These are phyloP conservation scores for Kwoniella europaea DNA, from an alignment of 768 basidiomycete species.

Conservation along the genomic window DNA sequence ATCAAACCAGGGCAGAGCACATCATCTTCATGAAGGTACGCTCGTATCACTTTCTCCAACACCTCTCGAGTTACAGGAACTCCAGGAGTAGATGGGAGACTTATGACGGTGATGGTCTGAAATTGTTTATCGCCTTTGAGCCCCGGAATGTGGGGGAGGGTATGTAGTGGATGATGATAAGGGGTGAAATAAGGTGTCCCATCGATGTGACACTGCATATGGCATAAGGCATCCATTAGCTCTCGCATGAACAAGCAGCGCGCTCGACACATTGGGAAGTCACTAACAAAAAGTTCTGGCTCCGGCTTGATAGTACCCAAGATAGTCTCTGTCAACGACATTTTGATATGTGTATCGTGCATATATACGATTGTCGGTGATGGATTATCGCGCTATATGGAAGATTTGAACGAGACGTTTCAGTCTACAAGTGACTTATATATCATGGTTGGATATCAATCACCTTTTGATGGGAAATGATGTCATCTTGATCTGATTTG, in stretches of 20 bases:
- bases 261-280: background rate
- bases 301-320: background rate
- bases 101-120: background rate
- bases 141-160: background rate
- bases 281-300: background rate
- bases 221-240: no score
- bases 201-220: background rate
- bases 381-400: no score
- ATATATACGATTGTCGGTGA: no score
- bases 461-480: no score
- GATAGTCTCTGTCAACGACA: no score
- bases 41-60: background rate
- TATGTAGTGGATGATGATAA: background rate
- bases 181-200: background rate
- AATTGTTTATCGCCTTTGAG: background rate
- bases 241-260: no score
- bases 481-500: no score
- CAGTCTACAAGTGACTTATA: no score
- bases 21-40: background rate
- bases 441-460: no score
- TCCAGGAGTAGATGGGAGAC: background rate
- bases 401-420: no score
- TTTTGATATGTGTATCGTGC: no score
- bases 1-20: background rate
- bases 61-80: background rate